phyloP scores from a whole-genome alignment of 73 alveolate species.

The Paramecium pentaurelia region DNA sequence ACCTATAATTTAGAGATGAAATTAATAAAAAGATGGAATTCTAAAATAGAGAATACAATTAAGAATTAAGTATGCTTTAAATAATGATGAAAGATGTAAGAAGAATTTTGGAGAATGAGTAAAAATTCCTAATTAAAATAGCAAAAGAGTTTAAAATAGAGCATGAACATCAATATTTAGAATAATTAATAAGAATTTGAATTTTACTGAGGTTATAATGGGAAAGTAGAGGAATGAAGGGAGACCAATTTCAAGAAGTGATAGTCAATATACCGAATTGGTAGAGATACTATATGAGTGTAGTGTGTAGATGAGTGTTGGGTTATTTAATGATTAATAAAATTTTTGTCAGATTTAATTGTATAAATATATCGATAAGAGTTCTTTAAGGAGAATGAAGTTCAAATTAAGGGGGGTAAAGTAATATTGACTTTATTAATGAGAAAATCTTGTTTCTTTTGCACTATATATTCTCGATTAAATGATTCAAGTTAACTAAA shows the following conservation, averaged over 20 bases:
- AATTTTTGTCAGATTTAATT: slow-evolving; percentile 41
- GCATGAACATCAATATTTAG: neutral
- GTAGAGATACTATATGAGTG: neutral
- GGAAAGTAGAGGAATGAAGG: neutral
- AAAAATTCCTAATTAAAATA: neutral
- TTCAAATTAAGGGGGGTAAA: neutral
- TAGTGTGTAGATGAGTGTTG: neutral
- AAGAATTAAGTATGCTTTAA: neutral
- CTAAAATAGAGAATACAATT: neutral
- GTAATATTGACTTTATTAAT: neutral
- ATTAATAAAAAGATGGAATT: neutral
- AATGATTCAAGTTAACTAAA: neutral
- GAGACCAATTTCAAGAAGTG: neutral
- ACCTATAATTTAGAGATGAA: neutral
- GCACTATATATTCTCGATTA: neutral
- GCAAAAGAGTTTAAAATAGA: neutral
- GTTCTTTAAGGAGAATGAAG: neutral
- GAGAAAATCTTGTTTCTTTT: neutral
- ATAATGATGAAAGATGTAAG: neutral
- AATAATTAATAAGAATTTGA: neutral
- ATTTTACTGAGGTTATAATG: neutral
- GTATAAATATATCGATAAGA: neutral
- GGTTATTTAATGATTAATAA: neutral
- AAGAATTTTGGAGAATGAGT: neutral
- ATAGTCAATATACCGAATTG: neutral